Percentiles rank a stretch among this genome's conserved stretches.
Conservation (phyloP, 805 yeast genomes). For the Helenozyma baotianmanensis region DNA sequence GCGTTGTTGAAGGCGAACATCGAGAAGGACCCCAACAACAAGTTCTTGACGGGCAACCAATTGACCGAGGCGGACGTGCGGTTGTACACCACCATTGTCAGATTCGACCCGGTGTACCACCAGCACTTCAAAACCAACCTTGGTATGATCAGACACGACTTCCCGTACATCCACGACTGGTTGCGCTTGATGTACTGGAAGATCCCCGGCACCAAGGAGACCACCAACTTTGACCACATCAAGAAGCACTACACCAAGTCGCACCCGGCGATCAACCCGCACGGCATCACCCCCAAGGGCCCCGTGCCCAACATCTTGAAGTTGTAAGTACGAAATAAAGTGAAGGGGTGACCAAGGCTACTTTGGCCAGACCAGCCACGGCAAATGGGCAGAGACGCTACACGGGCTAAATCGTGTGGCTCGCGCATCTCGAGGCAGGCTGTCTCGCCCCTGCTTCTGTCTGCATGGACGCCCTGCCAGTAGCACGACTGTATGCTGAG, state of each 20-base stretch:
- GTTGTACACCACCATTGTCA: constrained; percentile 76
- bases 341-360: too few relatives aligned
- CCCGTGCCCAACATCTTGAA: constrained; percentile 72
- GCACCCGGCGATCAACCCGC: constrained; percentile 75
- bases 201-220: constrained; percentile 62
- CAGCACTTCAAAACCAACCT: constrained; percentile 94
- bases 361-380: too few relatives aligned
- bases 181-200: constrained; percentile 79
- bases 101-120: constrained; percentile 91
- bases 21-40: constrained; percentile 19
- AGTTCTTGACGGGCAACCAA: constrained; percentile 50
- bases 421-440: too few relatives aligned
- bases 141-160: constrained; percentile 72
- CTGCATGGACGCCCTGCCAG: too few relatives aligned
- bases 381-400: too few relatives aligned
- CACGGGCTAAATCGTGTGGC: too few relatives aligned
- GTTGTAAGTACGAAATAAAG: constrained; percentile 8
- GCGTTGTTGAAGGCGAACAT: constrained; percentile 46
- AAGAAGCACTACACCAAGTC: constrained; percentile 87
- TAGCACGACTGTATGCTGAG: too few relatives aligned
- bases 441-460: too few relatives aligned
- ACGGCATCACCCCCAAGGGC: constrained; percentile 81
- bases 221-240: constrained; percentile 87
- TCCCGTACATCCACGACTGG: constrained; percentile 78
- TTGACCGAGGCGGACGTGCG: constrained; percentile 91